phyloP scores from a whole-genome alignment of 176 grass and related monocot species.

The Paspalum vaginatum region DNA sequence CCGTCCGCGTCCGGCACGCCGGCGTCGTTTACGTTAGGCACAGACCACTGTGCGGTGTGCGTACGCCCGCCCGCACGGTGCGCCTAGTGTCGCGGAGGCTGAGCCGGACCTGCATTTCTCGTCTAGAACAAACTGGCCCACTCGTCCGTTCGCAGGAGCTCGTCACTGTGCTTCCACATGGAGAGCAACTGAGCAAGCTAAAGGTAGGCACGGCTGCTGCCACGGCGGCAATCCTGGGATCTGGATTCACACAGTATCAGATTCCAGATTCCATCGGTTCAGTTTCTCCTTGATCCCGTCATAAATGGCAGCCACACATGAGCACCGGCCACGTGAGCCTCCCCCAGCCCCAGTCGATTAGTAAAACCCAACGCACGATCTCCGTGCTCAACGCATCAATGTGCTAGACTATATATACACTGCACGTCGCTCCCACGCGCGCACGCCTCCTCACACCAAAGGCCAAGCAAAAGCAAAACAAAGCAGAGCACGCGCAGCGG shows the following conservation, averaged over 20 bases:
- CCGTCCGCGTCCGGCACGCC: no score
- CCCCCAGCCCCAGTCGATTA: neutral
- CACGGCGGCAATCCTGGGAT: neutral
- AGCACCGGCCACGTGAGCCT: neutral
- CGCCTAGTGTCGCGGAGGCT: no score
- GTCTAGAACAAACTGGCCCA: no score
- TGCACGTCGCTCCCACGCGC: no score
- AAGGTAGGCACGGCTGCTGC: neutral
- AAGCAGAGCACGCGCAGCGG: neutral
- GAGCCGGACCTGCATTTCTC: no score
- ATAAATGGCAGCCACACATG: slow-evolving; percentile 2
- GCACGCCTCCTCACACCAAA: neutral
- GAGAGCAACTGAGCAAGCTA: no score
- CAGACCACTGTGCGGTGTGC: no score
- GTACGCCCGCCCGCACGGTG: no score
- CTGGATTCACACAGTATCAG: neutral
- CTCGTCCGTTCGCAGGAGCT: no score
- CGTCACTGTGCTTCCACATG: neutral
- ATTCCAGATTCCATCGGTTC: neutral
- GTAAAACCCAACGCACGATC: neutral
- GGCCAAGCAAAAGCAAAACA: neutral
- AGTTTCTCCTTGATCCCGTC: neutral
- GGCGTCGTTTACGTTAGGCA: no score
- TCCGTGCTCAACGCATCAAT: no score
- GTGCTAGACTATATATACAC: no score